phyloP scores from a whole-genome alignment of 345 rosid genomes.

The Ceriops tagal region DNA sequence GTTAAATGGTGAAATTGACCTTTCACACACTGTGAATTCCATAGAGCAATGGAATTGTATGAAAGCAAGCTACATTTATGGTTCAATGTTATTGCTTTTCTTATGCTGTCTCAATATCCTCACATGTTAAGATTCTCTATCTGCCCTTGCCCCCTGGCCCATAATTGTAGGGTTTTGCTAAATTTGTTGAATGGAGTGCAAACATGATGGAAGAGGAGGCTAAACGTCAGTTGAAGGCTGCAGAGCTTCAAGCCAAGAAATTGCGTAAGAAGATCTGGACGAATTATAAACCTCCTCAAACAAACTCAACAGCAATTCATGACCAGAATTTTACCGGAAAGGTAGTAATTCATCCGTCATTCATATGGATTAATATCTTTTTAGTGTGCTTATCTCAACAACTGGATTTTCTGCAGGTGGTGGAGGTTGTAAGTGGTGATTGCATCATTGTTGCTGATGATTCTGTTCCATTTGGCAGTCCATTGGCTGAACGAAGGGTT shows the following conservation, averaged over 20 bases:
- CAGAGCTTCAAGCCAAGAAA: conserved; percentile 92
- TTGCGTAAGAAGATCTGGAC: conserved; percentile 74
- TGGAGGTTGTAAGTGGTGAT: conserved; percentile 97
- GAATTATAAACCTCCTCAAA: conserved; percentile 74
- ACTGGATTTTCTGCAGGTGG: conserved; percentile 51
- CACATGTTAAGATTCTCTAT: neutral
- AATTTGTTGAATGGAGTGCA: conserved; percentile 98
- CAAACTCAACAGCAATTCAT: conserved; percentile 85
- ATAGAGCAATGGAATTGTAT: neutral
- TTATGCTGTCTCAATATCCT: too few species aligned
- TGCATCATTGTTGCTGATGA: conserved; percentile 91
- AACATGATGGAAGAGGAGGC: conserved; percentile 96
- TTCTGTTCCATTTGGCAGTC: conserved; percentile 74
- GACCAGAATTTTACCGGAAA: conserved; percentile 88
- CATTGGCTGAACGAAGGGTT: conserved; percentile 79
- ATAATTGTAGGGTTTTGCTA: conserved; percentile 77
- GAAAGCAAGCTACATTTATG: too few species aligned
- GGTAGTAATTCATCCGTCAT: conserved; percentile 34
- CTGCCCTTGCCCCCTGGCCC: neutral
- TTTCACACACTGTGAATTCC: neutral
- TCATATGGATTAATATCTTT: neutral
- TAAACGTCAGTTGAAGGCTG: conserved; percentile 62
- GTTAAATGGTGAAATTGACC: neutral
- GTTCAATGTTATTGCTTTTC: too few species aligned
- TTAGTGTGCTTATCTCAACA: neutral